Base-by-base conservation (phyloP, 2,329 filamentous ascomycete species). In the Aspergillus arachidicola region DNA sequence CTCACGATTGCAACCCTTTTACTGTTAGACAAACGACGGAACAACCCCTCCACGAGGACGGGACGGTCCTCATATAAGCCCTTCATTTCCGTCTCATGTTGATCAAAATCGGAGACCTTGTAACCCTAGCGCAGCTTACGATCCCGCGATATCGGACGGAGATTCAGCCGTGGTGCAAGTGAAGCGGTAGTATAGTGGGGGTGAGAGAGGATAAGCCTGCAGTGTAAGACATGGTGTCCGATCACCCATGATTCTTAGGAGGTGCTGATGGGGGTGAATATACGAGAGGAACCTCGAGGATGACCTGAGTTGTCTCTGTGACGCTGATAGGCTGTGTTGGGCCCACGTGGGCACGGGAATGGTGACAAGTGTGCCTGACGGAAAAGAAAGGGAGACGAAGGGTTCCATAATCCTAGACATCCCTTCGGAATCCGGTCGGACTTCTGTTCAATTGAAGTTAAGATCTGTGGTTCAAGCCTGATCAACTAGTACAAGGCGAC, bases 11-110 rank as follows among this genome's bases (percentile, higher is more conserved):
- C 16, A 9, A 53, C 19, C 50, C 58, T 58, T 41, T 43, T 51
- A 3, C 23, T 6, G 23, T 7, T 36, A 2, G 43, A 38, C 45
- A 57, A 43, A 16, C 50, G 36, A 57, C 43, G 12, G 28, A 45
- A n/a, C 53, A 19, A 32, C 26, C 21, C 11, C 21, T 14, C 41
- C 12, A 32, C 34, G 19, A 48, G 57, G 58, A 41, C 21, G 50
- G 41, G 62, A 32, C 41, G 48, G 54, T 60, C 59, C 21, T 66
- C 53, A 58, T 69, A 64, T 62, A 69, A 43, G 14, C 58, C 65
- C 59, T 60, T 69, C 68, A 68, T 69, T 26, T 21, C 56, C 41
- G 41, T 57, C 28, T 43, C 64, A 59, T 54, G 41, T 28, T 59
- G 57, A 55, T 55, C 51, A 7, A 38, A 30, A 54, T 34, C 32